A percentile compares a stretch with the other conserved stretches of the same genome.
Conservation (phyloP, 352 stramenopile genomes). For the Pythium chondricola region DNA sequence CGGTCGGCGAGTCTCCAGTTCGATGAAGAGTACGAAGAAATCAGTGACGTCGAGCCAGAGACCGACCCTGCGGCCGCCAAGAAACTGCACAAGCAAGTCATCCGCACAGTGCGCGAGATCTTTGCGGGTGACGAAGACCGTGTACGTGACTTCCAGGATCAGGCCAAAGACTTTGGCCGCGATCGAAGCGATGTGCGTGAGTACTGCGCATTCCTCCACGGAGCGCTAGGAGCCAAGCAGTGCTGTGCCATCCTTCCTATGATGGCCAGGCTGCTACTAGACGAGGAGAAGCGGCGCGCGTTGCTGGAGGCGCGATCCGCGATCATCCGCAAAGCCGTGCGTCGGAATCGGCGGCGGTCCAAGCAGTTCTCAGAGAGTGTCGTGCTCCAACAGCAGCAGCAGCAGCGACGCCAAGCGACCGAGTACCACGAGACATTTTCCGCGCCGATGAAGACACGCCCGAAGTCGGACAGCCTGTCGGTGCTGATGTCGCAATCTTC, state of each 20-base stretch:
- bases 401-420: slow-evolving; percentile 13
- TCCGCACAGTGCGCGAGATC: slow-evolving; percentile 55
- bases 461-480: slow-evolving; percentile 18
- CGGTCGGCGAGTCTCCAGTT: slow-evolving; percentile 12
- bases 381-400: slow-evolving; percentile 49
- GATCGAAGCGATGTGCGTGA: slow-evolving; percentile 63
- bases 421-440: slow-evolving; percentile 13
- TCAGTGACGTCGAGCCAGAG: slow-evolving; percentile 44
- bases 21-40: slow-evolving; percentile 51
- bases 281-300: slow-evolving; percentile 54
- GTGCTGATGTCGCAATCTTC: not conserved
- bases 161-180: slow-evolving; percentile 71
- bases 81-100: slow-evolving; percentile 66
- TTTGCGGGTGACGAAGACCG: slow-evolving; percentile 63
- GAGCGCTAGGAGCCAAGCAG: slow-evolving; percentile 55
- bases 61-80: slow-evolving; percentile 54
- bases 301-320: slow-evolving; percentile 52
- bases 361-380: slow-evolving; percentile 79
- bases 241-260: slow-evolving; percentile 65
- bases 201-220: slow-evolving; percentile 70
- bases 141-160: slow-evolving; percentile 72
- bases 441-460: slow-evolving; percentile 3
- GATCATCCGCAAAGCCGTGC: slow-evolving; percentile 53
- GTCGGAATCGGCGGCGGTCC: slow-evolving; percentile 57
- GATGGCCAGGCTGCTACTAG: slow-evolving; percentile 65